These are phyloP conservation scores for Syzygium syzygioides DNA, from an alignment of 441 rosid genomes.

Conservation along the genomic window DNA sequence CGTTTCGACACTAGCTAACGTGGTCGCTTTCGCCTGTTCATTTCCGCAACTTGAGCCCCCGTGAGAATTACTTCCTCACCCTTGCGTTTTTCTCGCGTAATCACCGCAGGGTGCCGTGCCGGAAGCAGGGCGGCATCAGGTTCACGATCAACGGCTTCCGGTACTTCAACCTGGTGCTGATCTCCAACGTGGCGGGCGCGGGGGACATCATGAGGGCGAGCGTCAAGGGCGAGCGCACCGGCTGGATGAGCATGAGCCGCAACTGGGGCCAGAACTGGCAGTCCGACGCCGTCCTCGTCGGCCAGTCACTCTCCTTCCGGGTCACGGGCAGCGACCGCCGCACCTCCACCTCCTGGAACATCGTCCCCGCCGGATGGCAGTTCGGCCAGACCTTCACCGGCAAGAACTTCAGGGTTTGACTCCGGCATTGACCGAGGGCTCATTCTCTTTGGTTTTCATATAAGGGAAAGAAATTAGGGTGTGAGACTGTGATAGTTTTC, in stretches of 20 bases:
- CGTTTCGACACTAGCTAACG: not conserved
- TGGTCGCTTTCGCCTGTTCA: not conserved
- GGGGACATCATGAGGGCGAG: slow-evolving; percentile 56
- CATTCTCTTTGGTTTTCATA: not conserved
- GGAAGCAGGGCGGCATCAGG: slow-evolving; percentile 60
- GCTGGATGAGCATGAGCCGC: slow-evolving; percentile 68
- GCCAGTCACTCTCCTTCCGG: slow-evolving; percentile 61
- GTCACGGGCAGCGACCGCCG: slow-evolving; percentile 56
- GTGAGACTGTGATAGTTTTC: not conserved
- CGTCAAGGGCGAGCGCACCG: slow-evolving; percentile 51
- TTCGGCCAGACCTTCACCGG: slow-evolving; percentile 76
- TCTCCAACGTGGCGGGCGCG: slow-evolving; percentile 68
- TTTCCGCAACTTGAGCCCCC: not conserved
- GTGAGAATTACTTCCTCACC: not conserved
- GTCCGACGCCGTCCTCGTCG: slow-evolving; percentile 43
- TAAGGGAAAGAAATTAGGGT: not conserved
- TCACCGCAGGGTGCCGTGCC: slow-evolving; percentile 58
- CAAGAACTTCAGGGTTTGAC: slow-evolving; percentile 54
- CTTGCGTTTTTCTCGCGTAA: not conserved
- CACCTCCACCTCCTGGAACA: slow-evolving; percentile 63
- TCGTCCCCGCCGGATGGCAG: slow-evolving; percentile 53
- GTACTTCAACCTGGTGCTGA: slow-evolving; percentile 61
- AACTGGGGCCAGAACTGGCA: slow-evolving; percentile 86
- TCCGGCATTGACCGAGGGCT: not conserved
- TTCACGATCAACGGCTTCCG: slow-evolving; percentile 72